These are phyloP conservation scores for Lodderomyces oxycetoniae DNA, from an alignment of 1,139 yeast genomes.

Conservation along the genomic window DNA sequence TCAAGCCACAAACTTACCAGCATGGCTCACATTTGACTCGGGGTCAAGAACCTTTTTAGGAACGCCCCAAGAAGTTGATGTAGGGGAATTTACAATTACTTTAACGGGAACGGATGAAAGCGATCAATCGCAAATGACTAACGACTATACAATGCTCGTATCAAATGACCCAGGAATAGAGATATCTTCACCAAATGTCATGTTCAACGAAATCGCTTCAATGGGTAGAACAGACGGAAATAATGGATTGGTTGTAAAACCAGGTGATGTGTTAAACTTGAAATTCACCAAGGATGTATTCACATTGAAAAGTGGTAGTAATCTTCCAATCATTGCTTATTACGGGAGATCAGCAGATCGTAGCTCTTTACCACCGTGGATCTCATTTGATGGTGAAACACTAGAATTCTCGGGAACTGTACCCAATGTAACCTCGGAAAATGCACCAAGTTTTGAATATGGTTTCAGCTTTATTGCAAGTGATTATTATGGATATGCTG, in stretches of 20 bases:
- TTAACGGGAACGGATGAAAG: conserved; percentile 63
- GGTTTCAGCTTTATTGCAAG: conserved; percentile 75
- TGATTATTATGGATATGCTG: conserved; percentile 72
- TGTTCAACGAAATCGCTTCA: conserved; percentile 41
- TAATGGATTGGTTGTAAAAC: conserved; percentile 67
- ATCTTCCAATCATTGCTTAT: conserved; percentile 54
- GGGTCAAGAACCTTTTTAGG: conserved; percentile 63
- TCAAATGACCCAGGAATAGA: conserved; percentile 53
- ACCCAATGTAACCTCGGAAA: conserved; percentile 75
- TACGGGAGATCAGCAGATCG: conserved; percentile 80
- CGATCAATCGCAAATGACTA: conserved; percentile 39
- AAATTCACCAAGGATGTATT: conserved; percentile 60
- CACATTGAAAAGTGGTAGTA: conserved; percentile 37
- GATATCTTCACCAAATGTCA: conserved; percentile 28
- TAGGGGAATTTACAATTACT: conserved; percentile 42
- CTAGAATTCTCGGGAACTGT: conserved; percentile 83
- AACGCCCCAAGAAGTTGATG: conserved; percentile 52
- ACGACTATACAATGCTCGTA: conserved; percentile 55
- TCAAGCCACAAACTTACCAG: conserved; percentile 56
- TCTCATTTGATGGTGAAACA: conserved; percentile 56
- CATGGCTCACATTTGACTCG: conserved; percentile 74
- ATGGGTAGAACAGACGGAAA: conserved; percentile 69
- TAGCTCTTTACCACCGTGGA: conserved; percentile 90
- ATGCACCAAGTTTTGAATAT: conserved; percentile 81
- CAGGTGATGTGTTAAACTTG: conserved; percentile 61